Percentiles rank a stretch among this genome's conserved stretches.
These are phyloP conservation scores for Aspergillus nomiae DNA, from an alignment of 2,329 filamentous ascomycete species.

Conservation along the genomic window DNA sequence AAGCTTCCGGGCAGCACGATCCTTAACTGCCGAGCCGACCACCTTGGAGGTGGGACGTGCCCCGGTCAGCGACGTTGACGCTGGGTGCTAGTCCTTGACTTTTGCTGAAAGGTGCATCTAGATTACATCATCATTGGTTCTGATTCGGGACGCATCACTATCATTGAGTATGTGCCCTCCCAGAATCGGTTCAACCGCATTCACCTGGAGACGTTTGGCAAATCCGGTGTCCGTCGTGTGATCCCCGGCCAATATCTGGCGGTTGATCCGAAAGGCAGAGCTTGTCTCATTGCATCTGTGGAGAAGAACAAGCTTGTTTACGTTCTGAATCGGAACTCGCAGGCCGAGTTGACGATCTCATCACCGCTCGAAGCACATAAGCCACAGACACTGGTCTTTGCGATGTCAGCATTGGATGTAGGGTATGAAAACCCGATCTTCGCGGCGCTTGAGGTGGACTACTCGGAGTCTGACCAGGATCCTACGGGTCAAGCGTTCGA, in stretches of 20 bases:
- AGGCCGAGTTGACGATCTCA: constrained; percentile 94
- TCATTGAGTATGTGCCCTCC: constrained; percentile 85
- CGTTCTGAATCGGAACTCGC: constrained; percentile 91
- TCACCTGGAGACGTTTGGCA: constrained; percentile 96
- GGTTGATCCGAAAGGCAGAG: constrained; percentile 91
- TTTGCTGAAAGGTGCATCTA: constrained; percentile 53
- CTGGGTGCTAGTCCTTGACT: constrained; percentile 31
- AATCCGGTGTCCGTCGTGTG: constrained; percentile 90
- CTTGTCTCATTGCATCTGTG: constrained; percentile 87
- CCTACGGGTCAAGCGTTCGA: constrained; percentile 78
- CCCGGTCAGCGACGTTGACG: constrained; percentile 36
- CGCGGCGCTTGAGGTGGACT: constrained; percentile 91
- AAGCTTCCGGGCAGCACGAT: constrained; percentile 61
- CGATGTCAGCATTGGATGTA: constrained; percentile 85
- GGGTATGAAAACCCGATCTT: constrained; percentile 98
- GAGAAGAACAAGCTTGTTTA: constrained; percentile 99
- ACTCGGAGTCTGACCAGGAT: constrained; percentile 88
- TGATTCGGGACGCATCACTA: constrained; percentile 92
- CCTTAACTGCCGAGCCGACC: constrained; percentile 33
- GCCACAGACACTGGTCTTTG: constrained; percentile 84
- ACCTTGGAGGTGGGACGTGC: constrained; percentile 35
- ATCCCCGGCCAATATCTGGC: constrained; percentile 95
- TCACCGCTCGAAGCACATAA: constrained; percentile 96
- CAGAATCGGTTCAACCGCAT: constrained; percentile 86
- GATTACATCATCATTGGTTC: constrained; percentile 96